Conservation (phyloP, 2,329 filamentous ascomycete species). For the Talaromyces sp. region DNA sequence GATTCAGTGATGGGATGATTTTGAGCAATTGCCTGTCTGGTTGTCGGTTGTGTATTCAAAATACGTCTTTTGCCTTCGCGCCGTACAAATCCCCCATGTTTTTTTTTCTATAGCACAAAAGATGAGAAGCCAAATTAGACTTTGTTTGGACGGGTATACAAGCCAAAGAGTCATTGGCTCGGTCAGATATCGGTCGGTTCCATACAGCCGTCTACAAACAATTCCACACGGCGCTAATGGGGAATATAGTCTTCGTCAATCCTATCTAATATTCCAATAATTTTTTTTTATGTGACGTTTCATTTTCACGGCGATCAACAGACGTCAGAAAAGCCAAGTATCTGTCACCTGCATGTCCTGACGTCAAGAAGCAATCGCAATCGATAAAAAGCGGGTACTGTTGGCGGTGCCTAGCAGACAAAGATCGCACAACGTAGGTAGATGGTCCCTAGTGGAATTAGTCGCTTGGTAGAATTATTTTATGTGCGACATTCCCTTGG, state of each 20-base stretch:
- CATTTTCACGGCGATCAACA: too few relatives aligned
- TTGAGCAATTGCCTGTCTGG: neutral
- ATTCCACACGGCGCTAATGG: too few relatives aligned
- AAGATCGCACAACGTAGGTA: neutral
- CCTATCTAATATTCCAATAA: too few relatives aligned
- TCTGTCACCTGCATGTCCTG: neutral
- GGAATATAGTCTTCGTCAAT: too few relatives aligned
- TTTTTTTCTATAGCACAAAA: too few relatives aligned
- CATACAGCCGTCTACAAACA: neutral
- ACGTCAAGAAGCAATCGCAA: too few relatives aligned
- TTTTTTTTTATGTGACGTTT: too few relatives aligned
- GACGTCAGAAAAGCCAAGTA: neutral
- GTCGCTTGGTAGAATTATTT: neutral
- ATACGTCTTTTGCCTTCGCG: neutral
- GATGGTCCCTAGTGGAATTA: too few relatives aligned
- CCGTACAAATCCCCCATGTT: neutral
- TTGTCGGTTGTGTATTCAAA: neutral
- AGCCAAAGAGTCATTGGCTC: neutral
- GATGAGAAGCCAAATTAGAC: neutral
- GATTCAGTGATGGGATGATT: neutral
- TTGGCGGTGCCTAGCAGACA: neutral
- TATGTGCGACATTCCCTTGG: neutral
- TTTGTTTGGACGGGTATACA: neutral
- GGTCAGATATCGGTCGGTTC: neutral
- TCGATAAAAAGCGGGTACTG: neutral